phyloP scores from a whole-genome alignment of 2,329 filamentous ascomycete genomes.

The Keithomyces neogunnii region DNA sequence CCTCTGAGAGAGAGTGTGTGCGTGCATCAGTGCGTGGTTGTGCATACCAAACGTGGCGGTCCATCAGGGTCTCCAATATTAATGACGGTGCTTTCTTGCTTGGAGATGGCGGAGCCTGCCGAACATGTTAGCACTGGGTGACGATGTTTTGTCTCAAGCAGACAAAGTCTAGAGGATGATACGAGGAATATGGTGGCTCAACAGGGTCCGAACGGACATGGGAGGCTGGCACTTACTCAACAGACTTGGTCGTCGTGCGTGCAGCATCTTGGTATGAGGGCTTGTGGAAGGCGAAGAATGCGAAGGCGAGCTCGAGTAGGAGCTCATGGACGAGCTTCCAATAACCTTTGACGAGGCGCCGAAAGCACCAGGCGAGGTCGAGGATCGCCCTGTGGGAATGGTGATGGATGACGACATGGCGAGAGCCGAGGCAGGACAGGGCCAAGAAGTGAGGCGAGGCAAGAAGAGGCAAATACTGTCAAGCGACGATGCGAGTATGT shows the following conservation, averaged over 20 bases:
- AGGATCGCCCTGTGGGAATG: constrained; percentile 45
- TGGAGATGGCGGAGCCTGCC: constrained; percentile 60
- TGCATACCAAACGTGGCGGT: constrained; percentile 59
- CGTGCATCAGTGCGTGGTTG: background rate
- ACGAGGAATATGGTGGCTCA: background rate
- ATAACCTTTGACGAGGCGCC: constrained; percentile 35
- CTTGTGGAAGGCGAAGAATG: constrained; percentile 51
- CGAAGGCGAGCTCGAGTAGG: constrained; percentile 32
- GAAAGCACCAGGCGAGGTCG: constrained; percentile 24
- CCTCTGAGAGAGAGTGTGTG: background rate
- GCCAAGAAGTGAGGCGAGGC: background rate
- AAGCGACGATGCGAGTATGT: background rate
- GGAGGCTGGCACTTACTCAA: constrained; percentile 39
- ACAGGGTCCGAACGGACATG: too few relatives aligned
- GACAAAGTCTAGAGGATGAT: background rate
- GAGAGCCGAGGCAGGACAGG: constrained; percentile 6
- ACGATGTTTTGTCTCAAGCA: background rate
- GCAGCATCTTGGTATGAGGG: constrained; percentile 39
- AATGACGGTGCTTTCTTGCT: constrained; percentile 72
- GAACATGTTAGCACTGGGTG: constrained; percentile 12
- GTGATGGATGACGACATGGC: constrained; percentile 61
- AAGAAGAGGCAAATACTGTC: background rate
- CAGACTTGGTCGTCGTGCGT: constrained; percentile 52
- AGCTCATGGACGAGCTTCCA: constrained; percentile 35
- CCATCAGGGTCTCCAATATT: constrained; percentile 69